Evolutionary conservation across 129 eudicot genomes (phyloP).

Genomic region (Pittosporum tobira): DNA sequence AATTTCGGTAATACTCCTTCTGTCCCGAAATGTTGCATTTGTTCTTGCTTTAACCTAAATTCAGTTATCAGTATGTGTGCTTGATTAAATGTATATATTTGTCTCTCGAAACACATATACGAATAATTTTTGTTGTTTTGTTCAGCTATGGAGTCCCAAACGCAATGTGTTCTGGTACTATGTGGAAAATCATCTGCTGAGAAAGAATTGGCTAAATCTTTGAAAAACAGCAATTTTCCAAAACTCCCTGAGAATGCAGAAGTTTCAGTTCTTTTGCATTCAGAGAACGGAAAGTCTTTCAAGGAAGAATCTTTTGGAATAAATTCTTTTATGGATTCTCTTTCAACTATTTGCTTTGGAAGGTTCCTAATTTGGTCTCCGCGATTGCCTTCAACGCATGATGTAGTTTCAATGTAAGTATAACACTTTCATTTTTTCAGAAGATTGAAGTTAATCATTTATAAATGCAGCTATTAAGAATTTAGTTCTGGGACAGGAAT

Average conservation of each 20-base stretch:
- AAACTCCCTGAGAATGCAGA: conserved; percentile 48
- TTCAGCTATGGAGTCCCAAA: conserved; percentile 45
- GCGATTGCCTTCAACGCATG: conserved; percentile 72
- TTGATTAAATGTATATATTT: background rate
- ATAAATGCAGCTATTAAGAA: conserved; percentile 6
- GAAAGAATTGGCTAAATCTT: conserved; percentile 36
- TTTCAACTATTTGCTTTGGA: conserved; percentile 52
- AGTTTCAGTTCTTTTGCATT: conserved; percentile 26
- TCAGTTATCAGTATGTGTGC: background rate
- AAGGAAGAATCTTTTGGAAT: conserved; percentile 28
- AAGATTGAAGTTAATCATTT: conserved; percentile 5
- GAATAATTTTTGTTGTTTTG: conserved; percentile 1
- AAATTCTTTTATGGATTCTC: conserved; percentile 38
- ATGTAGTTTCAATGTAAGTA: conserved; percentile 71
- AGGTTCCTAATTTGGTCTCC: conserved; percentile 77
- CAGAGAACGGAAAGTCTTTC: conserved; percentile 23
- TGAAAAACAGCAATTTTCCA: conserved; percentile 35
- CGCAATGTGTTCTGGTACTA: conserved; percentile 34
- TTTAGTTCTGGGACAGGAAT: conserved; percentile 43
- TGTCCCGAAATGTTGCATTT: background rate
- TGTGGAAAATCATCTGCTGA: conserved; percentile 60
- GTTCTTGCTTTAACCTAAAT: background rate
- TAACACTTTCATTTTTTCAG: background rate
- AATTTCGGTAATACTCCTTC: background rate
- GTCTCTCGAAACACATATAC: background rate